Percentiles rank a stretch among this genome's conserved stretches.
Conservation (phyloP, 2,329 filamentous ascomycete species). For the Xylaria sp. region DNA sequence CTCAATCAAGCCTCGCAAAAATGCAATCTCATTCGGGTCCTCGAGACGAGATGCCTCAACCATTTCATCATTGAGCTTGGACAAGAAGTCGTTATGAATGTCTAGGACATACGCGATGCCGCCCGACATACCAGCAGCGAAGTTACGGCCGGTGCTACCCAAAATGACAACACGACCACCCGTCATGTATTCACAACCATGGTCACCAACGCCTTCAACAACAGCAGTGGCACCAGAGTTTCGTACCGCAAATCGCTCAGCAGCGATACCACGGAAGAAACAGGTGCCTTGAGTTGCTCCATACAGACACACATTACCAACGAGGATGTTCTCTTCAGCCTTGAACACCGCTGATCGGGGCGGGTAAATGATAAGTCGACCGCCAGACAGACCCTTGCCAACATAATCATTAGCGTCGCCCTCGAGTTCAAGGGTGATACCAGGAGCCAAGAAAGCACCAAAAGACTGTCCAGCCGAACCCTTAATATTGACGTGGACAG, state of each 20-base stretch:
- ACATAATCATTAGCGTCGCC: conserved; percentile 98
- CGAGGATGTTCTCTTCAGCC: conserved; percentile 93
- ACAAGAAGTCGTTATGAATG: conserved; percentile 86
- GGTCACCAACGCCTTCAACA: conserved; percentile 95
- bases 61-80: conserved; percentile 98
- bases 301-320: conserved; percentile 95
- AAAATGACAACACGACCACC: conserved; percentile 90
- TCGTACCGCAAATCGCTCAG: conserved; percentile 94
- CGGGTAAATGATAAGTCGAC: conserved; percentile 92
- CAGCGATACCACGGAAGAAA: conserved; percentile 97
- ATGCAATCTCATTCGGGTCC: conserved; percentile 89
- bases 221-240: conserved; percentile 97
- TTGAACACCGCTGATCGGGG: conserved; percentile 91
- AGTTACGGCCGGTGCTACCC: conserved; percentile 92
- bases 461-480: conserved; percentile 97
- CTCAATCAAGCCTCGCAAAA: conserved; percentile 89
- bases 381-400: conserved; percentile 93
- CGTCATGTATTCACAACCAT: conserved; percentile 99
- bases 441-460: conserved; percentile 91
- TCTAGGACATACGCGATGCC: conserved; percentile 96
- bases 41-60: conserved; percentile 88
- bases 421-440: conserved; percentile 93
- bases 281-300: conserved; percentile 90
- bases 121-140: conserved; percentile 97
- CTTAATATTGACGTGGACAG: conserved; percentile 95